Conservation (phyloP, 805 yeast genomes). For the Priceomyces carsonii region DNA sequence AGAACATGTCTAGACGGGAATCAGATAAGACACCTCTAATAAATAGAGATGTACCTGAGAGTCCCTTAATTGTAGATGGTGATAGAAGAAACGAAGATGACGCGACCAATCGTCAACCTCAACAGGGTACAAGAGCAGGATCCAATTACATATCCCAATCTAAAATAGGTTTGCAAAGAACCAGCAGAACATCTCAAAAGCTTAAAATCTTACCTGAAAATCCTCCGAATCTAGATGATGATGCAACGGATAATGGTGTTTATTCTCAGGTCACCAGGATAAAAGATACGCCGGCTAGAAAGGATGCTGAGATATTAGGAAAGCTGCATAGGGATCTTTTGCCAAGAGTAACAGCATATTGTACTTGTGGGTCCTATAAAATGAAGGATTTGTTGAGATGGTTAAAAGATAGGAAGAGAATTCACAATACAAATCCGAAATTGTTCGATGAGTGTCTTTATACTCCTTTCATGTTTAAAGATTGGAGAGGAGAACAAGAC, state of each 20-base stretch:
- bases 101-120: constrained; percentile 4
- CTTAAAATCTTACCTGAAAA: constrained; percentile 63
- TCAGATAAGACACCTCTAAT: constrained; percentile 15
- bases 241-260: constrained; percentile 45
- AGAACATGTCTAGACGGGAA: background rate
- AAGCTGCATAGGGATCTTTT: constrained; percentile 79
- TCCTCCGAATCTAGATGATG: constrained; percentile 29
- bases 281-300: constrained; percentile 84
- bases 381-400: constrained; percentile 87
- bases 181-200: constrained; percentile 73
- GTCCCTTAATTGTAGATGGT: constrained; percentile 8
- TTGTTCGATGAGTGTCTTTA: constrained; percentile 93
- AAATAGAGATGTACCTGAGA: constrained; percentile 8
- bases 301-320: constrained; percentile 91
- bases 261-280: constrained; percentile 84
- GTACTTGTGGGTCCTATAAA: constrained; percentile 90
- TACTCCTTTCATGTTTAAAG: constrained; percentile 83
- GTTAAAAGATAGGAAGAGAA: constrained; percentile 74
- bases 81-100: constrained; percentile 2
- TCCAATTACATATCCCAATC: constrained; percentile 31
- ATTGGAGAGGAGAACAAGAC: constrained; percentile 57
- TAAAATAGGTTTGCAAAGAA: constrained; percentile 71
- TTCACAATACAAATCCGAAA: constrained; percentile 79
- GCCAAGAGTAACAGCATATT: constrained; percentile 94
- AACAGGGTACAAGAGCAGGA: constrained; percentile 23